Conservation (phyloP, 306 rosid genomes). For the Heteromeles arbutifolia region DNA sequence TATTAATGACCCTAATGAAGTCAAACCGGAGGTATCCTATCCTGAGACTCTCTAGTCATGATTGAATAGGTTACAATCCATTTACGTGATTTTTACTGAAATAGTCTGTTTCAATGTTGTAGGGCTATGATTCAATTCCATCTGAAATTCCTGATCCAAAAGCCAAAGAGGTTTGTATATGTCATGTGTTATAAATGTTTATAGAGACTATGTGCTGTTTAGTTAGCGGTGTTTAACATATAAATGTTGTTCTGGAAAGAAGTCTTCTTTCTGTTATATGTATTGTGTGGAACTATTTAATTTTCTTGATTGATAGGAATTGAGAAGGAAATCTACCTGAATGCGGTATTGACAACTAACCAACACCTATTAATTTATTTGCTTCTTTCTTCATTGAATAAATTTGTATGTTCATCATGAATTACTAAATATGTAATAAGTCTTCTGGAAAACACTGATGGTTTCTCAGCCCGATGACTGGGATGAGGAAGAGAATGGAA, state of each 20-base stretch:
- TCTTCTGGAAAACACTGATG: constrained; percentile 1
- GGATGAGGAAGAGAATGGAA: constrained; percentile 84
- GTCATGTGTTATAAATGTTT: not conserved
- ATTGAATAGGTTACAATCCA: not conserved
- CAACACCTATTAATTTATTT: not conserved
- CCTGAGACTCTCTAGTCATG: not conserved
- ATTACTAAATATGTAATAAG: not conserved
- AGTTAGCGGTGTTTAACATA: not conserved
- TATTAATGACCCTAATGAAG: constrained; percentile 54
- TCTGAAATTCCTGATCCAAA: constrained; percentile 80
- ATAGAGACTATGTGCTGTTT: not conserved
- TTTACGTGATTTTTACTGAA: not conserved
- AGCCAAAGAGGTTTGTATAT: constrained; percentile 58
- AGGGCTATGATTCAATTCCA: constrained; percentile 69
- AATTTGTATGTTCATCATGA: not conserved
- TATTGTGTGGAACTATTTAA: not conserved
- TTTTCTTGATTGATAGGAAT: not conserved
- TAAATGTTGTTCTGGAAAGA: not conserved
- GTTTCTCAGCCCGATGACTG: constrained; percentile 63
- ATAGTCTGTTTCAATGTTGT: constrained; percentile 19
- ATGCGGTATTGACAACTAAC: not conserved
- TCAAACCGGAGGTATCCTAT: constrained; percentile 59
- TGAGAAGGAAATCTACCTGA: not conserved
- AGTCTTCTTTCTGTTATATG: not conserved
- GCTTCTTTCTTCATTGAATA: not conserved